These are phyloP conservation scores for Bruguiera hainesii DNA, from an alignment of 441 rosid species.

Conservation along the genomic window DNA sequence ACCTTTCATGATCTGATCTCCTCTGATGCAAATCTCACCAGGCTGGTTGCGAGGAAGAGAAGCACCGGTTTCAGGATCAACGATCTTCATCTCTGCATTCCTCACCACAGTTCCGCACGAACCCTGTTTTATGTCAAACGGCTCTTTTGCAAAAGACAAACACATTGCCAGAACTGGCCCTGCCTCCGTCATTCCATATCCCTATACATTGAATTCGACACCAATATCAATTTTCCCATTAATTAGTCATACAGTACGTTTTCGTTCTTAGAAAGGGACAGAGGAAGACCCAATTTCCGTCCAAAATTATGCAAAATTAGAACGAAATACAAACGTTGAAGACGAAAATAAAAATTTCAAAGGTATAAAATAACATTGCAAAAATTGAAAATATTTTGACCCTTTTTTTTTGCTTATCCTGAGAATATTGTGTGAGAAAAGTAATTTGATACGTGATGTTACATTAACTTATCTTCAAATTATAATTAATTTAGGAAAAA, in stretches of 20 bases:
- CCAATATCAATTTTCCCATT: not conserved
- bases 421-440: no score
- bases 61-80: conserved; percentile 64
- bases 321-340: no score
- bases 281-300: no score
- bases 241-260: not conserved
- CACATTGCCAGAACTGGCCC: conserved; percentile 80
- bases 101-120: conserved; percentile 88
- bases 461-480: no score
- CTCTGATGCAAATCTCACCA: conserved; percentile 84
- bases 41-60: conserved; percentile 57
- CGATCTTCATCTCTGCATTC: conserved; percentile 88
- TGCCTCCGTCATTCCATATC: conserved; percentile 95
- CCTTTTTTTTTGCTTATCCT: no score
- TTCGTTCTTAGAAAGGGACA: not conserved
- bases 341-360: no score
- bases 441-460: no score
- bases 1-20: conserved; percentile 91
- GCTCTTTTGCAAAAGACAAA: conserved; percentile 76
- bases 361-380: no score
- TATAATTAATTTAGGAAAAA: no score
- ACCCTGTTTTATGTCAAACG: conserved; percentile 70
- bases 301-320: no score
- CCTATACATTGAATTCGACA: conserved; percentile 29
- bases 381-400: no score